phyloP scores from a whole-genome alignment of 345 rosid species.

The Zanthoxylum bungeanum region DNA sequence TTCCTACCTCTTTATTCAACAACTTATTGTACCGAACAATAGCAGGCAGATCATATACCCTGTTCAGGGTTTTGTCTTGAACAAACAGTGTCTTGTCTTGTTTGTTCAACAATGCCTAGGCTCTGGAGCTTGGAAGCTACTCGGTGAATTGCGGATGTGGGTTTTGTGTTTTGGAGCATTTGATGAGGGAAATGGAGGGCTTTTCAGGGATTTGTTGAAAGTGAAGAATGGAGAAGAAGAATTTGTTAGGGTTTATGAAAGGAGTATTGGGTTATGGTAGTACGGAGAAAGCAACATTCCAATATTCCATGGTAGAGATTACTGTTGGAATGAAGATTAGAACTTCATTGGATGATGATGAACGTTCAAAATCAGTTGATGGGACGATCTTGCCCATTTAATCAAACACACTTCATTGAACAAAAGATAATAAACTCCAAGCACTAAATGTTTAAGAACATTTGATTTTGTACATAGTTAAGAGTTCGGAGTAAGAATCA shows the following conservation, averaged over 20 bases:
- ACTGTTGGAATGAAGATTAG: background rate
- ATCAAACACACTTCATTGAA: background rate
- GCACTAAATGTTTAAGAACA: background rate
- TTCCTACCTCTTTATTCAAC: conserved; percentile 48
- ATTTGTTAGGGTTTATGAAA: conserved; percentile 29
- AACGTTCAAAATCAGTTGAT: too few relatives aligned
- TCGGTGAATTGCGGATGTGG: conserved; percentile 70
- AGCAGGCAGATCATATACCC: too few relatives aligned
- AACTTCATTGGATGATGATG: background rate
- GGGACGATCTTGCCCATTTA: too few relatives aligned
- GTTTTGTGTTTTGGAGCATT: background rate
- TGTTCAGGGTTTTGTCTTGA: background rate
- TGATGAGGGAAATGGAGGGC: conserved; percentile 23
- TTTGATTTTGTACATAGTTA: background rate
- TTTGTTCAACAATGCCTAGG: conserved; percentile 64
- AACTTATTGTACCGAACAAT: conserved; percentile 53
- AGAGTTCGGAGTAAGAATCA: background rate
- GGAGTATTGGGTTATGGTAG: conserved; percentile 21
- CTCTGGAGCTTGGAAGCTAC: conserved; percentile 93
- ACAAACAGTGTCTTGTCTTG: too few relatives aligned
- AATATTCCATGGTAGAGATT: conserved; percentile 31
- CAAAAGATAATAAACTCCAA: background rate
- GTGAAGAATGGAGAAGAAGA: conserved; percentile 17
- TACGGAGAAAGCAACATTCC: conserved; percentile 38
- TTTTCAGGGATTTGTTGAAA: conserved; percentile 11